Evolutionary conservation across 1,139 yeast genomes (phyloP).

Genomic region (Candida glucosophila): DNA sequence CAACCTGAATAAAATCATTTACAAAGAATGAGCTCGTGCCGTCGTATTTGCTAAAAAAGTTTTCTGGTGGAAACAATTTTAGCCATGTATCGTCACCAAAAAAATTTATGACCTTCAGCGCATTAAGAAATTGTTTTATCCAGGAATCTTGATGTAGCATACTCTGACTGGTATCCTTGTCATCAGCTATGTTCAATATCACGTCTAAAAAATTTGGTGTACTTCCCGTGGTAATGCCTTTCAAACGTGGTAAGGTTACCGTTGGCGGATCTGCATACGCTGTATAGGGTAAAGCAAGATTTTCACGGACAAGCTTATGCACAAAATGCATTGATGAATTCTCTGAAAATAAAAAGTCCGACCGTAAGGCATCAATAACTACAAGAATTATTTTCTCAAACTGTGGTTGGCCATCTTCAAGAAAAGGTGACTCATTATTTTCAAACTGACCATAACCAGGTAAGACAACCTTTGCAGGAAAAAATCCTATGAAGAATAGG

Average conservation of each 20-base stretch:
- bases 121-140: conserved; percentile 54
- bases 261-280: conserved; percentile 87
- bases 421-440: conserved; percentile 12
- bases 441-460: conserved; percentile 42
- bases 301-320: conserved; percentile 57
- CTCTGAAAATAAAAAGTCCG: conserved; percentile 73
- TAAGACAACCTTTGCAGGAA: conserved; percentile 74
- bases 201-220: conserved; percentile 80
- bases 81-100: conserved; percentile 98
- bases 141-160: conserved; percentile 77
- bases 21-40: conserved; percentile 95
- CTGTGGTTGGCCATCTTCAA: conserved; percentile 25
- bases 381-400: conserved; percentile 68
- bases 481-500: conserved; percentile 72
- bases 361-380: conserved; percentile 88
- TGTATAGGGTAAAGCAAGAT: conserved; percentile 78
- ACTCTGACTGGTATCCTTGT: conserved; percentile 66
- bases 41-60: conserved; percentile 53
- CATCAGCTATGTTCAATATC: conserved; percentile 87
- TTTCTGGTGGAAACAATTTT: conserved; percentile 62
- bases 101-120: conserved; percentile 53
- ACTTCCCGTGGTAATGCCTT: conserved; percentile 76
- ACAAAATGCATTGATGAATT: conserved; percentile 55
- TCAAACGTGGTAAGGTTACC: conserved; percentile 69
- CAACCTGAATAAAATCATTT: conserved; percentile 90